Percentiles rank a stretch among this genome's conserved stretches.
Conservation (phyloP, 177 flowering plant species). For the Telopea speciosissima region DNA sequence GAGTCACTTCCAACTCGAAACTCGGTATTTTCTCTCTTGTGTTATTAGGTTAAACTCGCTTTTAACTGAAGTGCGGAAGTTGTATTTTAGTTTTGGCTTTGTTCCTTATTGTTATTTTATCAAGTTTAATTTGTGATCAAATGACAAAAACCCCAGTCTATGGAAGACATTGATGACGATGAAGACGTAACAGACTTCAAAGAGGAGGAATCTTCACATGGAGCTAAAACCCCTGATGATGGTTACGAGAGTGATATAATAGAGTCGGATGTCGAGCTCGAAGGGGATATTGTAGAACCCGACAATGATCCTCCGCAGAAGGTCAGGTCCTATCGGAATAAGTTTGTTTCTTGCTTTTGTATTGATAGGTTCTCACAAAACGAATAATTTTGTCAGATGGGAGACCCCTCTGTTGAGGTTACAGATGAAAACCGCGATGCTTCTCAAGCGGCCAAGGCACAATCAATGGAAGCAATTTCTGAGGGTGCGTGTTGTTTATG, state of each 20-base stretch:
- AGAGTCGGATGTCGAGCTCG: constrained; percentile 89
- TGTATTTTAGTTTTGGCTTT: background rate
- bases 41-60: background rate
- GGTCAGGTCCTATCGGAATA: constrained; percentile 27
- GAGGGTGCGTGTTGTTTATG: constrained; percentile 43
- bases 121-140: background rate
- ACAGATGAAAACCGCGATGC: constrained; percentile 85
- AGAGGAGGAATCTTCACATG: constrained; percentile 16
- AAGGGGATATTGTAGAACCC: constrained; percentile 81
- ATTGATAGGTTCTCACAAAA: background rate
- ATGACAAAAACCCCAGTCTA: constrained; percentile 31
- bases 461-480: constrained; percentile 85
- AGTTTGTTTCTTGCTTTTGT: background rate
- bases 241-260: constrained; percentile 60
- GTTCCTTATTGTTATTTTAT: background rate
- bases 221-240: constrained; percentile 23
- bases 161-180: constrained; percentile 63
- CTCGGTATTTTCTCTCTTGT: constrained; percentile 6
- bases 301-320: constrained; percentile 89
- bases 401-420: constrained; percentile 76
- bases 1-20: constrained; percentile 10
- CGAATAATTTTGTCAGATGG: constrained; percentile 53
- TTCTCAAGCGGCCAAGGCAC: constrained; percentile 62
- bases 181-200: constrained; percentile 50
- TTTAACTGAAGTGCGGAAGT: background rate